Conservation (phyloP, 1,284 basidiomycete species). For the Cronartium quercuum region DNA sequence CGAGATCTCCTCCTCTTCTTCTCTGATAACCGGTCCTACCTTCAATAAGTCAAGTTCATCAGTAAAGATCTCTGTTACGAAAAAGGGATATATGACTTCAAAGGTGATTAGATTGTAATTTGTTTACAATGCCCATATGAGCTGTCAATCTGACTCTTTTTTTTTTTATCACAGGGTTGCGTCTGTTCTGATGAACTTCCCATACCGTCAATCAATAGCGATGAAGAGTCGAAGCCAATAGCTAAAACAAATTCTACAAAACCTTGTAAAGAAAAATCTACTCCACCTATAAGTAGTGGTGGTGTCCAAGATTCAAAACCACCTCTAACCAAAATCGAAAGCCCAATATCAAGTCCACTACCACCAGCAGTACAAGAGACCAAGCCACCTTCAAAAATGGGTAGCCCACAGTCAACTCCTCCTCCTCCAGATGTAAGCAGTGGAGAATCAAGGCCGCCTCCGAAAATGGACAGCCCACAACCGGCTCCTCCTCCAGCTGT, state of each 20-base stretch:
- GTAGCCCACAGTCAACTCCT: not conserved
- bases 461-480: not conserved
- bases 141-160: not conserved
- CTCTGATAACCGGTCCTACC: not conserved
- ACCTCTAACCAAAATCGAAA: not conserved
- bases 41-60: not conserved
- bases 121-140: not conserved
- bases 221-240: not conserved
- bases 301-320: not conserved
- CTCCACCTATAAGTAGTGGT: not conserved
- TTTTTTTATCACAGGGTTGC: not conserved
- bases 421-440: not conserved
- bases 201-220: not conserved
- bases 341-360: not conserved
- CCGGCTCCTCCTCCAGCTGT: not conserved
- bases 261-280: not conserved
- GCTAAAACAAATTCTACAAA: not conserved
- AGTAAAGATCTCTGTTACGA: not conserved
- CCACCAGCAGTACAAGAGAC: not conserved
- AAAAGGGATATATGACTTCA: not conserved
- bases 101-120: not conserved
- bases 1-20: not conserved
- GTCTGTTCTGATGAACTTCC: not conserved
- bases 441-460: not conserved
- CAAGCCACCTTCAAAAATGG: not conserved